Conservation (phyloP, 2,329 filamentous ascomycete genomes). For the Talaromyces sp. region DNA sequence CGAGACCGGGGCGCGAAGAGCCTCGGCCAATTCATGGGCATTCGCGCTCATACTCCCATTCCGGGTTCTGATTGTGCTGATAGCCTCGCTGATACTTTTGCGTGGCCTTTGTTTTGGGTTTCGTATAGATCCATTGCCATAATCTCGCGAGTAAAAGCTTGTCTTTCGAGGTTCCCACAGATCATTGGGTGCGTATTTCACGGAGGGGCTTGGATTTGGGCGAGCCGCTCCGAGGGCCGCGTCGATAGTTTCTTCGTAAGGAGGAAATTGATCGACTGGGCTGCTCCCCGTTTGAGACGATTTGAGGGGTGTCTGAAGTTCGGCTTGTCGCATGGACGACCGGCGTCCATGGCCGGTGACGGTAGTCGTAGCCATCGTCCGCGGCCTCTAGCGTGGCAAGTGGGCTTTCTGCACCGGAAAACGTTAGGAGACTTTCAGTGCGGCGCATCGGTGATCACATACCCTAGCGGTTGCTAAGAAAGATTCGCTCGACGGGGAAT, state of each 20-base stretch:
- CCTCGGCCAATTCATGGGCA: slow-evolving; percentile 89
- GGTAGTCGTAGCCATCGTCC: slow-evolving; percentile 44
- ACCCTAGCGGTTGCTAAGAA: not conserved
- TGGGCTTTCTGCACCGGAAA: not conserved
- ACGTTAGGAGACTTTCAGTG: not conserved
- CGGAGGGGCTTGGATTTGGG: slow-evolving; percentile 26
- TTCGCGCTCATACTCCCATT: slow-evolving; percentile 89
- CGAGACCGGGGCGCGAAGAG: slow-evolving; percentile 86
- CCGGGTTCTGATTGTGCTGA: slow-evolving; percentile 77
- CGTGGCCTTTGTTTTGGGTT: slow-evolving; percentile 66
- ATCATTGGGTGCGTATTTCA: slow-evolving; percentile 46
- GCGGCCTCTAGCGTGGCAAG: not conserved
- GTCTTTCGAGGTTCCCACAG: slow-evolving; percentile 66
- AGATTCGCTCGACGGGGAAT: not conserved
- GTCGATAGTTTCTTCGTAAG: slow-evolving; percentile 42
- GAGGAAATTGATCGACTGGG: slow-evolving; percentile 48
- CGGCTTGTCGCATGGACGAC: slow-evolving; percentile 41
- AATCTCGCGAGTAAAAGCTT: slow-evolving; percentile 49
- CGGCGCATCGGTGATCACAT: not conserved
- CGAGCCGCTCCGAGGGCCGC: slow-evolving; percentile 29
- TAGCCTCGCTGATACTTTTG: slow-evolving; percentile 87
- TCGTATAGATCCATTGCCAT: slow-evolving; percentile 38
- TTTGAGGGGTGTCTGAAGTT: slow-evolving; percentile 35
- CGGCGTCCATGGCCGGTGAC: slow-evolving; percentile 44
- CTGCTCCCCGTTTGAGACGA: slow-evolving; percentile 36